Conservation (phyloP, 306 rosid species). For the Hippophae tibetana region DNA sequence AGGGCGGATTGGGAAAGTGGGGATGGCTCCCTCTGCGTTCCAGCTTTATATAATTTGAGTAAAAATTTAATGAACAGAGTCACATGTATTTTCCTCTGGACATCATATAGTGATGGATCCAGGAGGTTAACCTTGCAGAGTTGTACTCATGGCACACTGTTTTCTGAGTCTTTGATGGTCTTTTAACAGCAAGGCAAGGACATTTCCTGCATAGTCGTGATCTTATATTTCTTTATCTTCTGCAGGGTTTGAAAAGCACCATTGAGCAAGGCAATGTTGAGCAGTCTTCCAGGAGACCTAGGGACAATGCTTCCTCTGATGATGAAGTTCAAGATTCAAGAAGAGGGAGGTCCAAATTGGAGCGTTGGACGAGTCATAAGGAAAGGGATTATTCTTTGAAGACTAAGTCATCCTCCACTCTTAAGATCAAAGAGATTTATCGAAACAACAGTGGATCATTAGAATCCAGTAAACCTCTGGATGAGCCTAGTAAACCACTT, state of each 20-base stretch:
- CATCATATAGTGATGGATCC: no score
- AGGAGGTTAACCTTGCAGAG: no score
- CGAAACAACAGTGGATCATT: slow-evolving; percentile 39
- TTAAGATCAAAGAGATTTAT: slow-evolving; percentile 27
- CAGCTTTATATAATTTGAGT: no score
- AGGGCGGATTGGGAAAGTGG: no score
- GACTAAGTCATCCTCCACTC: slow-evolving; percentile 32
- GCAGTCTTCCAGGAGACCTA: slow-evolving; percentile 48
- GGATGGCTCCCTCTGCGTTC: no score
- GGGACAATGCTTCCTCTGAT: slow-evolving; percentile 48
- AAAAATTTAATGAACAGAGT: no score
- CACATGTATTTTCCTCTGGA: no score
- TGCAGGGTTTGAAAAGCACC: slow-evolving; percentile 67
- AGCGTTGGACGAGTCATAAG: slow-evolving; percentile 96
- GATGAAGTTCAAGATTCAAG: slow-evolving; percentile 67
- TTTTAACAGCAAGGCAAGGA: no score
- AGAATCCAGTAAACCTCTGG: slow-evolving; percentile 51
- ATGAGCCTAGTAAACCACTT: slow-evolving; percentile 39
- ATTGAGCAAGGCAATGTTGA: slow-evolving; percentile 37
- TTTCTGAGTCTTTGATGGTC: no score
- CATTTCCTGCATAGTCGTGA: no score
- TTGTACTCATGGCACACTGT: no score
- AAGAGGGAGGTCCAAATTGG: slow-evolving; percentile 88
- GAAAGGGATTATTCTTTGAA: slow-evolving; percentile 61
- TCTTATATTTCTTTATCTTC: slow-evolving; percentile 1